Evolutionary conservation across 2,329 filamentous ascomycete genomes (phyloP).

Genomic region (Sarocladium strictum): DNA sequence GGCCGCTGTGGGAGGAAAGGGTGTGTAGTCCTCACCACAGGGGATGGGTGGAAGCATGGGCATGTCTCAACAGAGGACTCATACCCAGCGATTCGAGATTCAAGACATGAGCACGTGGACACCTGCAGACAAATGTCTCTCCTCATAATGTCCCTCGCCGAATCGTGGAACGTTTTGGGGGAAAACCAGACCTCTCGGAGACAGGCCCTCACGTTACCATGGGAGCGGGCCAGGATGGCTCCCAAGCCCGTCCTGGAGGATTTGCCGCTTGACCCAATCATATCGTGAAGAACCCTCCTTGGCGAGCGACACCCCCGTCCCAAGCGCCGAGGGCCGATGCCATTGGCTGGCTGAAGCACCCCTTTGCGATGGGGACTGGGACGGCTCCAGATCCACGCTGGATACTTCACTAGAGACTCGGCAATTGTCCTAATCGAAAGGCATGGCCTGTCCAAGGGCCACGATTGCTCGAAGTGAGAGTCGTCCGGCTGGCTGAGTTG

Average conservation of each 20-base stretch:
- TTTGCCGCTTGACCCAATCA: slow-evolving; percentile 4
- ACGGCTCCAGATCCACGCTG: not conserved
- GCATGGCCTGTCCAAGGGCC: not conserved
- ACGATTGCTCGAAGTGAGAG: not conserved
- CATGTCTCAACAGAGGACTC: not conserved
- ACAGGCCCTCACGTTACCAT: slow-evolving; percentile 1
- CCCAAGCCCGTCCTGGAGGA: slow-evolving; percentile 1
- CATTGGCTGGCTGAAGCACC: not conserved
- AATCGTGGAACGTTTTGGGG: not conserved
- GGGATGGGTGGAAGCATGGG: not conserved
- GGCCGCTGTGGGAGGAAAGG: not conserved
- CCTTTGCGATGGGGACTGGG: not conserved
- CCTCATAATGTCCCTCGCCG: not conserved
- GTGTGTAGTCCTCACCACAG: not conserved
- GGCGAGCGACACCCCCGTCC: not conserved
- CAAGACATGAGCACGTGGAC: slow-evolving; percentile 3
- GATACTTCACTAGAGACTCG: not conserved
- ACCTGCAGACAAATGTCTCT: not conserved
- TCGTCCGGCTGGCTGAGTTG: slow-evolving; percentile 1
- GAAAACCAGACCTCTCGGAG: not conserved
- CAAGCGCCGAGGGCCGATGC: not conserved
- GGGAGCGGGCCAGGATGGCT: not conserved
- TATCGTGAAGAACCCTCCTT: not conserved
- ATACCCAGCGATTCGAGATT: not conserved
- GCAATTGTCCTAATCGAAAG: not conserved